phyloP scores from a whole-genome alignment of 192 early-diverging fungal species.

The Obelidium mucronatum region DNA sequence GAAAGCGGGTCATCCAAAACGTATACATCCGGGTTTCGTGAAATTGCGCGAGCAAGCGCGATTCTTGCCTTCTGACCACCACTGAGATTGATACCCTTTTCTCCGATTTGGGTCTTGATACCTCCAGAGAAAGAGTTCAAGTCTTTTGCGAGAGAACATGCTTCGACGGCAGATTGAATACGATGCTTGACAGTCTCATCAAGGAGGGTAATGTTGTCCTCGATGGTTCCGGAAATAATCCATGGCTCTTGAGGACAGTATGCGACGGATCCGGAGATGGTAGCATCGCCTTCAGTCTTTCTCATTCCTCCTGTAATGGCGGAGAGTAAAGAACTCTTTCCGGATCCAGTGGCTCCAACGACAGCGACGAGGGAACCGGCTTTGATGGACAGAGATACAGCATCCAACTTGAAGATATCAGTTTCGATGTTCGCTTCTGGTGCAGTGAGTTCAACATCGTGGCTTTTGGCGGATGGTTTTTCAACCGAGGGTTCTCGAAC shows the following conservation, averaged over 20 bases:
- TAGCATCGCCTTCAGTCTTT: constrained; percentile 25
- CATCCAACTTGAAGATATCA: constrained; percentile 13
- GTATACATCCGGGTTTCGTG: constrained; percentile 65
- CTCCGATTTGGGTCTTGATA: constrained; percentile 89
- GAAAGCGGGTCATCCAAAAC: constrained; percentile 81
- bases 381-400: not conserved
- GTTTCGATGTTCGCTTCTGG: not conserved
- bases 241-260: constrained; percentile 48
- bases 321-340: constrained; percentile 48
- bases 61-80: constrained; percentile 33
- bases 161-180: constrained; percentile 58
- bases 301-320: constrained; percentile 50
- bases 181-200: not conserved
- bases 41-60: constrained; percentile 52
- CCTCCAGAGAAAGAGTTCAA: constrained; percentile 76
- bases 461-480: not conserved
- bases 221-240: constrained; percentile 61
- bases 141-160: constrained; percentile 77
- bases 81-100: constrained; percentile 46
- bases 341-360: constrained; percentile 40
- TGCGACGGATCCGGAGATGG: constrained; percentile 29
- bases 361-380: constrained; percentile 29
- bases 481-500: constrained; percentile 1
- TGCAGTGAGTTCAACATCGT: not conserved
- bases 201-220: constrained; percentile 70